Evolutionary conservation across 768 basidiomycete genomes (phyloP).

Genomic region (Kwoniella dejecticola): DNA sequence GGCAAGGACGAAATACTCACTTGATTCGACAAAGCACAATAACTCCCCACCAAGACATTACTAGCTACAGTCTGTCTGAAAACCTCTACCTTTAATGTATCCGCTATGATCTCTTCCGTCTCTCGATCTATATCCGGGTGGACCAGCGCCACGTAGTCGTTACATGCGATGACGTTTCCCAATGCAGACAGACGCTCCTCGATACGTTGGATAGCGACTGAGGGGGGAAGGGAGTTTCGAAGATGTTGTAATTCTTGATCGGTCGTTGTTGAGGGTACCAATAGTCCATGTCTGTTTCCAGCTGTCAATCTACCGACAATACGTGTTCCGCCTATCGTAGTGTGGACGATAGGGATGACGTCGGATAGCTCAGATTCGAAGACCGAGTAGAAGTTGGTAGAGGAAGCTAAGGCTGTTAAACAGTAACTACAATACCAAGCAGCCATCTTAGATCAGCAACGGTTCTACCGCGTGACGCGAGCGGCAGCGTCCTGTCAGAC

Average conservation of each 20-base stretch:
- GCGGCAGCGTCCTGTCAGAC: neutral
- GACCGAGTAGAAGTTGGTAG: slow-evolving; percentile 96
- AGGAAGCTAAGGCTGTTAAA: slow-evolving; percentile 86
- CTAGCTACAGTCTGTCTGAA: slow-evolving; percentile 96
- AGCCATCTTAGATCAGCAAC: no score
- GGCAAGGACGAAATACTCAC: slow-evolving; percentile 22
- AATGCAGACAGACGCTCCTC: slow-evolving; percentile 96
- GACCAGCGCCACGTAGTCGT: slow-evolving; percentile 97
- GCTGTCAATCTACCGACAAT: slow-evolving; percentile 92
- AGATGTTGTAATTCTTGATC: slow-evolving; percentile 98
- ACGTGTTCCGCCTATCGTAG: slow-evolving; percentile 89
- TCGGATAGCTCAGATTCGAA: slow-evolving; percentile 94
- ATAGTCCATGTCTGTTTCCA: slow-evolving; percentile 94
- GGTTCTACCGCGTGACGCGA: no score
- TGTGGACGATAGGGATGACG: slow-evolving; percentile 93
- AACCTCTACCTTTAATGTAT: slow-evolving; percentile 97
- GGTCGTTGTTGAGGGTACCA: slow-evolving; percentile 91
- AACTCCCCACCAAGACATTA: slow-evolving; percentile 94
- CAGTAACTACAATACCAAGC: slow-evolving; percentile 84
- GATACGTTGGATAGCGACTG: slow-evolving; percentile 91
- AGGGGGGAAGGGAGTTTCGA: slow-evolving; percentile 88
- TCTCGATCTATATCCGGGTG: slow-evolving; percentile 98
- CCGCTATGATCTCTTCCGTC: slow-evolving; percentile 99
- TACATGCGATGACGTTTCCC: slow-evolving; percentile 97
- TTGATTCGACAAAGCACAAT: slow-evolving; percentile 93